Base-by-base conservation (phyloP, 306 rosid genomes). In the Pterocarpus macrocarpus region DNA sequence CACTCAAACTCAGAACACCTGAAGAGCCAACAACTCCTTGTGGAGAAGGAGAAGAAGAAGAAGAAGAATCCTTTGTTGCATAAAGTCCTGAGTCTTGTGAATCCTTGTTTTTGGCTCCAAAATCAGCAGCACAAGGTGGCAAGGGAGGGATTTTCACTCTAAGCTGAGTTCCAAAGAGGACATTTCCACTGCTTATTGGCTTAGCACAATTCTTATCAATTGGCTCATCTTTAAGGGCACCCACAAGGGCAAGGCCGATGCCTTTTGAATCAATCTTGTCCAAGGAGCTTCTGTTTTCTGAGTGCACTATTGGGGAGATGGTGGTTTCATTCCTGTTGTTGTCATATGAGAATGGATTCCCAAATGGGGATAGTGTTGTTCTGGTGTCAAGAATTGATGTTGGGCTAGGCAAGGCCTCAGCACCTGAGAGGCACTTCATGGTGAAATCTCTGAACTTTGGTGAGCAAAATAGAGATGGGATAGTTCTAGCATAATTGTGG, bases 161-260 rank as follows among this genome's bases (percentile, higher is more conserved):
- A 56, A 90, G 92, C 64, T 88, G 89, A 1, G 90, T 89, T 55
- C 93, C 90, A 57, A 89, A 89, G 78, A 83, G 22, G 11, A 91
- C 83, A 85, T 85, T 85, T 45, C 73, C 67, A 5, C 30, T 65
- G 5, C 30, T 85, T 12, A 47, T 69, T 34, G 81, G 55, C 39
- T 82, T 83, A 43, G 80, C 30, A 65, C 39, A 59, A 53, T 66
- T 73, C 5, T 73, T 71, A 61, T 78, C 55, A 41, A 38, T 4
- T 12, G 69, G 7, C 39, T 86, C 90, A 78, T 89, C 85, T 57
- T 77, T 64, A 9, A 88, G 75, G 41, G 89, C 44, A 83, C 91
- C 90, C 43, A 86, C 71, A n/a, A 95, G 85, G 68, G 94, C 98
- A 75, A 95, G 91, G 17, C 93, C 93, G 45, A 95, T 81, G 57